Evolutionary conservation across 768 basidiomycete genomes (phyloP).

Genomic region (Cyclocybe aegerita): DNA sequence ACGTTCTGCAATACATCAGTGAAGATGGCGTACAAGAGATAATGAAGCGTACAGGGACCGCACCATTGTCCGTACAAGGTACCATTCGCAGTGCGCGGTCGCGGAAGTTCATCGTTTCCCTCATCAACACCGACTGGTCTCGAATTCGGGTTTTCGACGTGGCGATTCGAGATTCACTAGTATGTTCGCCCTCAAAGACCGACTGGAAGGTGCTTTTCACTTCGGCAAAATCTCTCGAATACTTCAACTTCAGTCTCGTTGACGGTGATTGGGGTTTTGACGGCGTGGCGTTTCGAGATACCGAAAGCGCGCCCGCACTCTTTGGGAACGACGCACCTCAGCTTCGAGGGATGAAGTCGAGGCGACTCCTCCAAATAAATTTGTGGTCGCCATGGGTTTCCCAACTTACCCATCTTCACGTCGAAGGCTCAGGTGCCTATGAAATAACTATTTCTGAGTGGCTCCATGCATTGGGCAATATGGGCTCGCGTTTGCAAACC

Average conservation of each 20-base stretch:
- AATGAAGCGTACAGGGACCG: neutral
- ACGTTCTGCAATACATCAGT: neutral
- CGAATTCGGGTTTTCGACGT: neutral
- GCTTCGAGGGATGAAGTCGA: slow-evolving; percentile 2
- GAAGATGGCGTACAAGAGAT: slow-evolving; percentile 1
- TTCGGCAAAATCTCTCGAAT: neutral
- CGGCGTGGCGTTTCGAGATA: neutral
- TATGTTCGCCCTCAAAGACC: neutral
- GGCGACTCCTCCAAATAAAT: neutral
- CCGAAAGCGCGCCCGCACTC: neutral
- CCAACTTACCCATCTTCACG: slow-evolving; percentile 1
- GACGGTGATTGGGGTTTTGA: neutral
- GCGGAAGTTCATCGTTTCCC: no score
- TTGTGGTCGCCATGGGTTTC: neutral
- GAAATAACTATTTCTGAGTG: neutral
- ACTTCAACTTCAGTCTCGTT: slow-evolving; percentile 1
- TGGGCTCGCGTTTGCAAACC: neutral
- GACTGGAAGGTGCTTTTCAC: neutral
- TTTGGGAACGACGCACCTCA: neutral
- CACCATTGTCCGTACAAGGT: slow-evolving; percentile 2
- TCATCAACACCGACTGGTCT: no score
- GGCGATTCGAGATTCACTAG: neutral
- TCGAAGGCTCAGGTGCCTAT: neutral
- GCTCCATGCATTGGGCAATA: neutral
- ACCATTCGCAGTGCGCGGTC: neutral